Base-by-base conservation (phyloP, 2,329 filamentous ascomycete genomes). In the Colletotrichum higginsianum region DNA sequence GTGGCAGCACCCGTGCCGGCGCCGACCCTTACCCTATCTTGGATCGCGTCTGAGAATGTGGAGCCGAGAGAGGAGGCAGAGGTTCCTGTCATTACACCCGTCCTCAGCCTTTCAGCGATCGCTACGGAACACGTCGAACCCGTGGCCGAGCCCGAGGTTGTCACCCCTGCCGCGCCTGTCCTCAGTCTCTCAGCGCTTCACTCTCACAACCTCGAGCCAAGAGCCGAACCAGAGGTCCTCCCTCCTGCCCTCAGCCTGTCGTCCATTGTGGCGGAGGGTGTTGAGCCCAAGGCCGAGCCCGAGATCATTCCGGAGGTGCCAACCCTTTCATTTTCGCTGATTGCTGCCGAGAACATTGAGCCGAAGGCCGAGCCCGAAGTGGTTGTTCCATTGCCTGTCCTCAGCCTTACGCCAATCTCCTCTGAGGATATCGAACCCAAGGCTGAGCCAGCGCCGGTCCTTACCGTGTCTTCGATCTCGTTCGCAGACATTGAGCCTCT, bases 401-500 rank as follows among this genome's bases (percentile, higher is more conserved):
- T 82, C 58, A 82, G 76, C 73, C 78, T 79, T 68, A 82, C 77
- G n/a, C 74, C 78, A 23, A 80, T 83, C 58, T 56, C 75, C 16
- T 77, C 77, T 7, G 76, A 81, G 68, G 60, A 70, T 15, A 78
- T 82, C 23, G 81, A 83, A 67, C 81, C 80, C 6, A 73, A 73
- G 50, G 80, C 79, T 65, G 79, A 81, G 61, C 77, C 76, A 18
- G 78, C 74, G 44, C 78, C 80, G 2, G 66, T 72, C 6, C 67
- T 82, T 52, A 76, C 67, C 52, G 61, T 82, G 67, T 79, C 81
- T 9, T 74, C 77, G 5, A 75, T 83, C 38, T 60, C 77, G 12
- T 76, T 77, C 1, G 78, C 87, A 75, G 74, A 81, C 60, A 79
- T 88, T 23, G 82, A 85, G 74, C 86, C 86, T 2, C 75, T 76